Conservation (phyloP, 441 rosid genomes). For the Arabidopsis lyrata region DNA sequence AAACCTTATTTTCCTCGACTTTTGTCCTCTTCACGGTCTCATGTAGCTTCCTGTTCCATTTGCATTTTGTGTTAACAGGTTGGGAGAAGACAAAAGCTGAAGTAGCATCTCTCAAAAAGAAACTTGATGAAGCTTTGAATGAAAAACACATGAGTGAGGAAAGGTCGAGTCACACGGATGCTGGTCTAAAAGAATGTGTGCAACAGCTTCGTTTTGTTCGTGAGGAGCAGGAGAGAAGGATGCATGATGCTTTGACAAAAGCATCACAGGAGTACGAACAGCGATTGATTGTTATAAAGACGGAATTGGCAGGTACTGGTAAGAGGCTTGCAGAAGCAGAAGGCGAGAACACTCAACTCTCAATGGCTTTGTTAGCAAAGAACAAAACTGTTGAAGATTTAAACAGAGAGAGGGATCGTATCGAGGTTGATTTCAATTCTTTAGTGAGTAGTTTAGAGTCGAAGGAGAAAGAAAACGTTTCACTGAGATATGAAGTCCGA, state of each 20-base stretch:
- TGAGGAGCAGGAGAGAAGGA: conserved; percentile 76
- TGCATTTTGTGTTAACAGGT: conserved; percentile 47
- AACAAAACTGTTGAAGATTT: conserved; percentile 63
- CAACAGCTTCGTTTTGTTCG: conserved; percentile 76
- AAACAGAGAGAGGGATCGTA: conserved; percentile 56
- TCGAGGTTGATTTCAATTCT: conserved; percentile 62
- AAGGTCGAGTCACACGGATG: conserved; percentile 60
- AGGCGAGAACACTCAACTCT: conserved; percentile 66
- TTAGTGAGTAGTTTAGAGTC: conserved; percentile 69
- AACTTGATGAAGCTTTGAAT: conserved; percentile 61
- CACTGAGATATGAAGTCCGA: conserved; percentile 80
- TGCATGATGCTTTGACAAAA: conserved; percentile 79
- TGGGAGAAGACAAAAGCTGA: conserved; percentile 70
- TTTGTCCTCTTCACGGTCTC: not conserved
- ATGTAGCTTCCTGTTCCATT: conserved; percentile 2
- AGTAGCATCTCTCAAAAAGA: conserved; percentile 58
- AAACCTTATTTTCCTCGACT: not conserved
- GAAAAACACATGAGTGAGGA: conserved; percentile 59
- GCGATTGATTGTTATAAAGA: conserved; percentile 54
- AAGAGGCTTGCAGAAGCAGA: conserved; percentile 59
- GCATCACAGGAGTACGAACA: conserved; percentile 64
- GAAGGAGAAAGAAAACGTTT: conserved; percentile 77
- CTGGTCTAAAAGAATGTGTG: conserved; percentile 82
- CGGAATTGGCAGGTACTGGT: conserved; percentile 52
- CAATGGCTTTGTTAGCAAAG: conserved; percentile 62